Evolutionary conservation across 2,329 filamentous ascomycete genomes (phyloP).

Genomic region (Phaeosphaeriaceae sp.): DNA sequence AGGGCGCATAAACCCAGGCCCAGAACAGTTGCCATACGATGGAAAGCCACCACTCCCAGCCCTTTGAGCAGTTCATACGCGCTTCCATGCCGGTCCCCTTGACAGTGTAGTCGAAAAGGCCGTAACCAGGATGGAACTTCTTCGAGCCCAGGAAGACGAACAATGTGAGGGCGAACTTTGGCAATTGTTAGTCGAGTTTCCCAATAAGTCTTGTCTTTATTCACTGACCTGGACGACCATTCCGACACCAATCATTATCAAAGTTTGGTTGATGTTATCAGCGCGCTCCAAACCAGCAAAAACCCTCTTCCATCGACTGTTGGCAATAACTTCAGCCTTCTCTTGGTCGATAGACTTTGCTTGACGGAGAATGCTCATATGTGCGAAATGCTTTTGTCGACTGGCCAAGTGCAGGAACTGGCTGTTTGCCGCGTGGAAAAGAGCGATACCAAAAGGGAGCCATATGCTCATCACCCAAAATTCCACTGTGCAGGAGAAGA

Average conservation of each 20-base stretch:
- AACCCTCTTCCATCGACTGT: constrained; percentile 35
- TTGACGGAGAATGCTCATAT: constrained; percentile 33
- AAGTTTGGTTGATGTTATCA: constrained; percentile 35
- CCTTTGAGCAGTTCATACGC: constrained; percentile 35
- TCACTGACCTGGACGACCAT: constrained; percentile 33
- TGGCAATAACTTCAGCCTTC: constrained; percentile 28
- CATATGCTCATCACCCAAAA: constrained; percentile 46
- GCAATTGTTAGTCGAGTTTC: neutral
- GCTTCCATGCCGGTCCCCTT: constrained; percentile 33
- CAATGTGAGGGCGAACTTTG: constrained; percentile 24
- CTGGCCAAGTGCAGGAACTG: constrained; percentile 44
- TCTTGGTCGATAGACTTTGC: constrained; percentile 31
- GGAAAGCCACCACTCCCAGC: constrained; percentile 48
- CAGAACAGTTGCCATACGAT: constrained; percentile 49
- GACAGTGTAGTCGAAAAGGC: constrained; percentile 39
- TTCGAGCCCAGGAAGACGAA: constrained; percentile 42
- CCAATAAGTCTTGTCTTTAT: neutral
- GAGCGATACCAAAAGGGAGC: constrained; percentile 39
- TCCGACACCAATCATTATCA: constrained; percentile 37
- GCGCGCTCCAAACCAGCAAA: constrained; percentile 30
- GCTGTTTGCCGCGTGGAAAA: constrained; percentile 46
- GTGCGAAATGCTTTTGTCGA: constrained; percentile 41
- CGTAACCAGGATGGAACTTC: constrained; percentile 44
- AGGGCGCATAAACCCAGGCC: constrained; percentile 47
- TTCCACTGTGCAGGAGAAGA: constrained; percentile 34